These are phyloP conservation scores for Ophiostoma fasciatum DNA, from an alignment of 2,329 filamentous ascomycete species.

Conservation along the genomic window DNA sequence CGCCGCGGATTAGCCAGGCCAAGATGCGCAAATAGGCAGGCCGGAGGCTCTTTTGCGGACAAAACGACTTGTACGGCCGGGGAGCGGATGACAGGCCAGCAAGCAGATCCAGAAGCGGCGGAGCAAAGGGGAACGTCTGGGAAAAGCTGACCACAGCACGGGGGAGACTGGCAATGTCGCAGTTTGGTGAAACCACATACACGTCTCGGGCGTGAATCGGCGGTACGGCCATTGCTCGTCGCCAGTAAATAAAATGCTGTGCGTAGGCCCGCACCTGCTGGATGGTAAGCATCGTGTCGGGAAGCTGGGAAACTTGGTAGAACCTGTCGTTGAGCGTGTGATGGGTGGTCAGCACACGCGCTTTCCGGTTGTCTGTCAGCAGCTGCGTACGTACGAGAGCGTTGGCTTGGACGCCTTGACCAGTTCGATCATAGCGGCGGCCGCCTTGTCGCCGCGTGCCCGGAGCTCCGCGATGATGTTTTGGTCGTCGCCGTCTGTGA, in stretches of 20 bases:
- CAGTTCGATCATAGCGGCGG: constrained; percentile 66
- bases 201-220: constrained; percentile 80
- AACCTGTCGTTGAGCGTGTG: constrained; percentile 23
- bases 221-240: constrained; percentile 78
- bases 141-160: constrained; percentile 59
- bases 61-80: constrained; percentile 67
- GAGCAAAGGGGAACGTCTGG: constrained; percentile 66
- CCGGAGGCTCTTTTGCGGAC: constrained; percentile 77
- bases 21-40: constrained; percentile 80
- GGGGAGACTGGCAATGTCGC: constrained; percentile 57
- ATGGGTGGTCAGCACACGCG: background rate
- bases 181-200: constrained; percentile 85
- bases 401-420: constrained; percentile 59
- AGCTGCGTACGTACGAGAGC: constrained; percentile 33
- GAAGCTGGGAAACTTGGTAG: constrained; percentile 49
- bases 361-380: no score
- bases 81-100: constrained; percentile 66
- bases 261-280: constrained; percentile 76
- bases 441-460: constrained; percentile 59
- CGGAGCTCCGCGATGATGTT: constrained; percentile 61
- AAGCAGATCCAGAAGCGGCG: constrained; percentile 75
- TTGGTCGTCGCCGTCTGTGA: constrained; percentile 73
- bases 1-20: constrained; percentile 81
- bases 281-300: constrained; percentile 55
- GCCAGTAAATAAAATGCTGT: constrained; percentile 91